A percentile compares a stretch with the other conserved stretches of the same genome.
These are phyloP conservation scores for Poteriospumella lacustris DNA, from an alignment of 108 stramenopile species.

Conservation along the genomic window DNA sequence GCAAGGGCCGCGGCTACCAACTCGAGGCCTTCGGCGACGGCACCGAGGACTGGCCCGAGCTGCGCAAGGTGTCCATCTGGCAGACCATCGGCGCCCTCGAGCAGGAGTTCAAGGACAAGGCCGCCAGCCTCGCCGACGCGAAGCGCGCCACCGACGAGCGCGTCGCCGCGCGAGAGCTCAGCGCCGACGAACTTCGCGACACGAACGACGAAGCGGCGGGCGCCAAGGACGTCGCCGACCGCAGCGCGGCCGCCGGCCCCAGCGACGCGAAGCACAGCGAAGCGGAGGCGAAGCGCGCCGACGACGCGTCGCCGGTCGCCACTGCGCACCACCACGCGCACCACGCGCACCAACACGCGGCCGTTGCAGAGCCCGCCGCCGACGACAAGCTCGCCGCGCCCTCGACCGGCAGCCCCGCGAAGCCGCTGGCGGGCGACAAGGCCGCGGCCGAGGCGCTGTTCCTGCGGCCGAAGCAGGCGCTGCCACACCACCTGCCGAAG, in stretches of 20 bases:
- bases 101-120: no score
- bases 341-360: slow-evolving; percentile 2
- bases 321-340: neutral
- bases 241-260: no score
- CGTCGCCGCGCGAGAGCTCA: no score
- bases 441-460: neutral
- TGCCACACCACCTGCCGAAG: slow-evolving; percentile 44
- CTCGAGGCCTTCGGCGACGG: slow-evolving; percentile 50
- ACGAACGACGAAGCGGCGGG: no score
- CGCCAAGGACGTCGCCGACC: no score
- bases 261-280: no score
- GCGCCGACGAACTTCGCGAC: no score
- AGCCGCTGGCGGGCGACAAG: slow-evolving; percentile 31
- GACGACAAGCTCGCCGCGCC: neutral
- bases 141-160: no score
- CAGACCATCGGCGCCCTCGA: no score
- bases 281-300: neutral
- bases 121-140: no score
- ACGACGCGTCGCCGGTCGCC: neutral
- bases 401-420: slow-evolving; percentile 38
- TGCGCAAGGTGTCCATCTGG: slow-evolving; percentile 61
- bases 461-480: slow-evolving; percentile 30
- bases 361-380: slow-evolving; percentile 11
- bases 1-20: slow-evolving; percentile 52
- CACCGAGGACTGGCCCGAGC: slow-evolving; percentile 46